These are phyloP conservation scores for Pseudopyrenochaeta lycopersici DNA, from an alignment of 2,329 filamentous ascomycete genomes.

Conservation along the genomic window DNA sequence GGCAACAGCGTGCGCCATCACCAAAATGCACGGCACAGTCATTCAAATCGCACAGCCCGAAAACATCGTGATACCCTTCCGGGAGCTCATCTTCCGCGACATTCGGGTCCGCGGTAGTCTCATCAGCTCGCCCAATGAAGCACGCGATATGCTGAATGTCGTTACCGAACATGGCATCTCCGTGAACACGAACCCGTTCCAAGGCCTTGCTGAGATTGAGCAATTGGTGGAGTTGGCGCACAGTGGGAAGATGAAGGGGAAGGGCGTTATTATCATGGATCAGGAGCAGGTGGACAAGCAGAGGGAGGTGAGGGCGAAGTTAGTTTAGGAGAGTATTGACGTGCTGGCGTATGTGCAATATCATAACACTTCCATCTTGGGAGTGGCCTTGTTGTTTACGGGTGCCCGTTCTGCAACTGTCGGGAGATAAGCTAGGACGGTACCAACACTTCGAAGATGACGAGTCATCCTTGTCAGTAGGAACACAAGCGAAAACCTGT, in stretches of 20 bases:
- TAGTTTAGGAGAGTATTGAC: not conserved
- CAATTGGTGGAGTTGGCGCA: slow-evolving; percentile 61
- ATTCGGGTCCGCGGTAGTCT: slow-evolving; percentile 60
- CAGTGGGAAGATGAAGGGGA: slow-evolving; percentile 63
- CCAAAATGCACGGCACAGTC: slow-evolving; percentile 66
- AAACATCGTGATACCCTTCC: slow-evolving; percentile 47
- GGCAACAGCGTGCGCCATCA: slow-evolving; percentile 63
- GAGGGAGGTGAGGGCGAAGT: slow-evolving; percentile 13
- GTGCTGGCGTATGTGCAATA: no score
- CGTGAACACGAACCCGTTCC: slow-evolving; percentile 61
- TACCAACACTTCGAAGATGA: no score
- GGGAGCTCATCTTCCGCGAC: slow-evolving; percentile 64
- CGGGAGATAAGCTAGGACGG: no score
- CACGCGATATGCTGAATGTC: slow-evolving; percentile 58
- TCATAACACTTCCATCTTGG: no score
- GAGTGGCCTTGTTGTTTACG: no score
- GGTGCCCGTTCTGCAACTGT: no score
- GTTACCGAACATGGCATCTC: slow-evolving; percentile 58
- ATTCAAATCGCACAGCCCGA: slow-evolving; percentile 65
- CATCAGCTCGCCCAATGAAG: slow-evolving; percentile 55
- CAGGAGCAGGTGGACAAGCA: slow-evolving; percentile 55
- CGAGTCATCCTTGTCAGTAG: no score
- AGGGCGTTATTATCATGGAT: slow-evolving; percentile 64
- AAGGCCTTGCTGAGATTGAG: slow-evolving; percentile 62
- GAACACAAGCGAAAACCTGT: no score